Conservation (phyloP, 1,284 basidiomycete genomes). For the Exsudoporus floridanus region DNA sequence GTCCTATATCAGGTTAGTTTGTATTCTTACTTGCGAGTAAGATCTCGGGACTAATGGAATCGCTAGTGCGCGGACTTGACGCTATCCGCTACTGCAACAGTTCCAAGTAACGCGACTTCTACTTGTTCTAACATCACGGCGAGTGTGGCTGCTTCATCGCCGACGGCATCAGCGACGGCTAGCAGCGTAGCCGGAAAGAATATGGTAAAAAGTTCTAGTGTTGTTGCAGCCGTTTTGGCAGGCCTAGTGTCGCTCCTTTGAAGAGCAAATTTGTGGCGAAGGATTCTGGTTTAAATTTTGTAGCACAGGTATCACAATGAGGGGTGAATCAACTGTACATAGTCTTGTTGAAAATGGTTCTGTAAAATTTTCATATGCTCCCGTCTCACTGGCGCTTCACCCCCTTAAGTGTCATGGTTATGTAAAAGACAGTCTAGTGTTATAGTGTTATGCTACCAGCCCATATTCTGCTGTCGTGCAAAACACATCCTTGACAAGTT, state of each 20-base stretch:
- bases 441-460: neutral
- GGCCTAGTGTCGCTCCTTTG: conserved; percentile 13
- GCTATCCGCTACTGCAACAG: conserved; percentile 27
- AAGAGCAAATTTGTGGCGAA: neutral
- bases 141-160: conserved; percentile 7
- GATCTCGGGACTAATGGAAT: neutral
- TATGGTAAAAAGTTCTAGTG: neutral
- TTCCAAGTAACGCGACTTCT: conserved; percentile 25
- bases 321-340: neutral
- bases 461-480: neutral
- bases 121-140: conserved; percentile 24
- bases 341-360: neutral
- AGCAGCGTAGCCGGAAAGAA: conserved; percentile 18
- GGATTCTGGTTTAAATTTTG: neutral
- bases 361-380: too few relatives aligned
- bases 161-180: conserved; percentile 16
- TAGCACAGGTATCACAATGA: neutral
- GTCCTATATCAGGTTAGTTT: conserved; percentile 49
- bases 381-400: too few relatives aligned
- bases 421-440: neutral
- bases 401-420: too few relatives aligned
- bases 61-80: conserved; percentile 35
- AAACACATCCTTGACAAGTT: neutral
- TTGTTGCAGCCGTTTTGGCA: conserved; percentile 7
- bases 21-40: neutral